Evolutionary conservation across 2,329 filamentous ascomycete species (phyloP), one percentile per base, ranked within the genome.

Genomic region (Sporothrix brunneoviolacea): DNA sequence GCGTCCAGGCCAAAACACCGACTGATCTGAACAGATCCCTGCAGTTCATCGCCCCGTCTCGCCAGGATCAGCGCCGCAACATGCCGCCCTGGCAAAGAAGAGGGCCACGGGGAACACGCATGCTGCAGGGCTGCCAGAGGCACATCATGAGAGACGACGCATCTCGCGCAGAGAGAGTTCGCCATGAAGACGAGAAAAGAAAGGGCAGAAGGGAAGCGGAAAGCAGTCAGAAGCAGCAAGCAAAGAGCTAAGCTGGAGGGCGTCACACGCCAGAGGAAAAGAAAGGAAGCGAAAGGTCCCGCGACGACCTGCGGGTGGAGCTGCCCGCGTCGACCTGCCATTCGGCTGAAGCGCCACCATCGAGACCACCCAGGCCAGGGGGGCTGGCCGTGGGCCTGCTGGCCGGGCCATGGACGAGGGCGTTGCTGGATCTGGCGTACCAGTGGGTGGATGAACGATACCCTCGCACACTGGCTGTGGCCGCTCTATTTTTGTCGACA

Each of bases 11-110:
- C 45, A 39, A 49, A 41, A 49, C 37, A 42, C 46, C 35, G 18
- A 42, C 22, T 41, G 46, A 49, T 49, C 46, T 41, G 46, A 49
- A 41, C 46, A 42, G 46, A 49, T 49, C 46, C 46, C 38, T 49
- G 46, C 46, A 28, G 38, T 36, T 41, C 46, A 36, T 36, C n/a
- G n/a, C 46, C 46, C 46, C 46, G 37, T 49, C 30, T 49, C 38
- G 38, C 46, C 28, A 49, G 46, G 46, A 49, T 49, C 46, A 36
- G 22, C 37, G 16, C 28, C 15, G 28, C 45, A 28, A 24, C 43
- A n/a, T 46, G 24, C 42, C 30, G 42, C 15, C 30, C 42, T 21
- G 21, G 30, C 18, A n/a, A 44, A 44, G 13, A 22, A 46, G 28
- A 30, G 35, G 22, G 10, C 28, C 22, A 16, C 15, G 30, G 28